These are phyloP conservation scores for Pseudogymnoascus verrucosus DNA, from an alignment of 2,329 filamentous ascomycete species.

Conservation along the genomic window DNA sequence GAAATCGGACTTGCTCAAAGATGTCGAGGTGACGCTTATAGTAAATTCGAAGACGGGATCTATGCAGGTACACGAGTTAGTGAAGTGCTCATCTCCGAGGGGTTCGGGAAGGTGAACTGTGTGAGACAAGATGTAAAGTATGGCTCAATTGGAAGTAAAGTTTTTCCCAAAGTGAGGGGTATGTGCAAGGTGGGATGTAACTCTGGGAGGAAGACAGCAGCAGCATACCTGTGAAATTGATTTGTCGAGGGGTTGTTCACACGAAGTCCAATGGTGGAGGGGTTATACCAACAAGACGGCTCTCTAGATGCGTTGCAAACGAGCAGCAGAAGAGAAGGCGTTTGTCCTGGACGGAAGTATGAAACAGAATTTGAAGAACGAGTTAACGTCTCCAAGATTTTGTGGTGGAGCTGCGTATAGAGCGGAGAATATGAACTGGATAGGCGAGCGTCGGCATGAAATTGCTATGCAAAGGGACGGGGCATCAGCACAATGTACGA, in stretches of 20 bases:
- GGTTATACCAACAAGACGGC: neutral
- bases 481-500: constrained; percentile 5
- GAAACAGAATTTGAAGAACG: constrained; percentile 25
- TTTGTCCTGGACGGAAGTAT: constrained; percentile 9
- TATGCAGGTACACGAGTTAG: constrained; percentile 5
- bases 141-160: neutral
- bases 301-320: constrained; percentile 6
- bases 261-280: constrained; percentile 1
- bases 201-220: neutral
- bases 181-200: constrained; percentile 5
- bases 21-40: neutral
- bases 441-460: constrained; percentile 28
- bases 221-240: constrained; percentile 1
- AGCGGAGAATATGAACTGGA: constrained; percentile 23
- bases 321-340: neutral
- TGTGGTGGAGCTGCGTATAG: constrained; percentile 16
- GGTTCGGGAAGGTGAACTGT: neutral
- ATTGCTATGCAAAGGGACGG: constrained; percentile 22
- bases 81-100: neutral
- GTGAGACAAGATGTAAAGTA: neutral
- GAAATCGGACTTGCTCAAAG: constrained; percentile 12
- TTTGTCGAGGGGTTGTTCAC: neutral
- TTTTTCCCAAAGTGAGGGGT: neutral
- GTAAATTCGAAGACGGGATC: constrained; percentile 6
- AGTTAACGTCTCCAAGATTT: constrained; percentile 31